Conservation (phyloP, 768 basidiomycete genomes). For the Sistotremastrum suecicum region DNA sequence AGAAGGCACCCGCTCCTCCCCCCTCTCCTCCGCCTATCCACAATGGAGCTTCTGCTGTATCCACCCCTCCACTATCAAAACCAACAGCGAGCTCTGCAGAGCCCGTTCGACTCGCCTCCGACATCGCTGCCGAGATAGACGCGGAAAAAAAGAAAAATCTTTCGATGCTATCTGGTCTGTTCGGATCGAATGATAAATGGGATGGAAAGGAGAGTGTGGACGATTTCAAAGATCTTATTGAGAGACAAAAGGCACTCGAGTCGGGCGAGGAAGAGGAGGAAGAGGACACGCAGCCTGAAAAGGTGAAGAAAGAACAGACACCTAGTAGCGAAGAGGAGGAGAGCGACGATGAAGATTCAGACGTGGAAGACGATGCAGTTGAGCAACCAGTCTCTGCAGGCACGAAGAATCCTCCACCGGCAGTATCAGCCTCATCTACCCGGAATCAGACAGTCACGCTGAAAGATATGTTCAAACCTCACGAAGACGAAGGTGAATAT, state of each 20-base stretch:
- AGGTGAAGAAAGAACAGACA: constrained; percentile 7
- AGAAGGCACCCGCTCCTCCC: neutral
- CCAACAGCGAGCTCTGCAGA: too few relatives aligned
- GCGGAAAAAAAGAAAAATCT: too few relatives aligned
- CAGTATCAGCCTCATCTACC: too few relatives aligned
- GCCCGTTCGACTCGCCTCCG: too few relatives aligned
- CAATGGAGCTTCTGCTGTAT: too few relatives aligned
- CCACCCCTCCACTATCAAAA: too few relatives aligned
- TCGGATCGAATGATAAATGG: neutral
- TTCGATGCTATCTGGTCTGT: too few relatives aligned
- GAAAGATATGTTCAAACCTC: constrained; percentile 63
- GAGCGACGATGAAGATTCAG: neutral
- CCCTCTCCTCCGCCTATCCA: too few relatives aligned
- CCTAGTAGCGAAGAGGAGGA: constrained; percentile 4
- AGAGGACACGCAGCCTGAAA: constrained; percentile 1
- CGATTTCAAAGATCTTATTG: neutral
- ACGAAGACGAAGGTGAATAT: constrained; percentile 45
- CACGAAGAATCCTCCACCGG: too few relatives aligned
- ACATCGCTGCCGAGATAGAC: too few relatives aligned
- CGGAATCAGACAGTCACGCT: constrained; percentile 23
- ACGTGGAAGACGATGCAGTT: constrained; percentile 6
- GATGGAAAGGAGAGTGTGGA: neutral
- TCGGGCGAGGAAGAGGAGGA: constrained; percentile 7
- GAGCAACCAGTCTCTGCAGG: constrained; percentile 3
- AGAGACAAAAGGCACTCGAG: neutral